Evolutionary conservation across 805 yeast species (phyloP), one percentile per base, ranked within the genome.

Genomic region (Yamadazyma paraphyllophila): DNA sequence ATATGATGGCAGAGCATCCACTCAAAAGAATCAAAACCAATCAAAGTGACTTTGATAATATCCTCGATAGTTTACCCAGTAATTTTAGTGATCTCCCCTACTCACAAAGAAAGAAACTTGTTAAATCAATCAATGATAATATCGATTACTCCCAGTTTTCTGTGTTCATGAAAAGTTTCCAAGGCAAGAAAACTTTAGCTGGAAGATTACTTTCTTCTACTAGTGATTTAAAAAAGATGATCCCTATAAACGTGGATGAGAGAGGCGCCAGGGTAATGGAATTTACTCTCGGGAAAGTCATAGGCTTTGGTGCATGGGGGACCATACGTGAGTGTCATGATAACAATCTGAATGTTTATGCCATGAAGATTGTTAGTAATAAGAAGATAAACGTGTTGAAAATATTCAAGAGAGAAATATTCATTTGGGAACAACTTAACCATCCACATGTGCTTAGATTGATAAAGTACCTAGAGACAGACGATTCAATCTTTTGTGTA

Each of bases 261-360:
- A 80, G 77, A 48, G 96, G 95, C 0, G 83, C 86, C 11, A 61
- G 75, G 17, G 79, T 89, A 1, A 53, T 84, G 67, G 82, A 79
- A 12, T 80, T 81, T 53, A 74, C 65, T 27, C 60, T 90, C 26
- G 96, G 95, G 1, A 81, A 81, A 53, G 76, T 84, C 9, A 83
- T 89, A 50, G 96, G 96, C 1, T 80, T 79, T 59, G 97, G 97
- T 11, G 95, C 96, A 0, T 91, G 94, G 85, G 96, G 96, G 9
- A 76, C 83, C 25, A 84, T 90, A 9, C 69, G 96, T 47, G 92
- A 86, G 59, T 86, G 92, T 51, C 62, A 20, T 25, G 46, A 43
- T 29, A 9, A 58, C 7, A 61, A 61, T 13, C 59, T 51, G 32
- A 69, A 71, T 10, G 57, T 65, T 2, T 57, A 60, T 44, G 95